Conservation (phyloP, 768 basidiomycete genomes). For the Kwoniella botswanensis region DNA sequence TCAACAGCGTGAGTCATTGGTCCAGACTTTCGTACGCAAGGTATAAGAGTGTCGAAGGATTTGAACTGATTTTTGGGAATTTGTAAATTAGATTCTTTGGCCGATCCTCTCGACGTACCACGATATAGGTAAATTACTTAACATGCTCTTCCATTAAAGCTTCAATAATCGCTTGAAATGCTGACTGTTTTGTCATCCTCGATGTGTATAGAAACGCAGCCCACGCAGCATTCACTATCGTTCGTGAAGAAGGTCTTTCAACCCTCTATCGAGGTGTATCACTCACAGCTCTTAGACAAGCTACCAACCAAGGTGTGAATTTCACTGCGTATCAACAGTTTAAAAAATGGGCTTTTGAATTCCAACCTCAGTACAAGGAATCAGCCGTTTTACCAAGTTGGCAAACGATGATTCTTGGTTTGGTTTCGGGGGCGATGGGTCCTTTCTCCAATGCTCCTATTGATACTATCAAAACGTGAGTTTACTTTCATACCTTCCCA, state of each 20-base stretch:
- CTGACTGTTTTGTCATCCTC: too few species aligned
- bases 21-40: too few species aligned
- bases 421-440: constrained; percentile 96
- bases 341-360: constrained; percentile 76
- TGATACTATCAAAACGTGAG: constrained; percentile 76
- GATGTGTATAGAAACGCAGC: constrained; percentile 70
- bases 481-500: not conserved
- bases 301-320: constrained; percentile 98
- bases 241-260: constrained; percentile 84
- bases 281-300: constrained; percentile 91
- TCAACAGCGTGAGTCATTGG: constrained; percentile 67
- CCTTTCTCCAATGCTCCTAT: constrained; percentile 95
- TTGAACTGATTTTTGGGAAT: too few species aligned
- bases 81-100: constrained; percentile 69
- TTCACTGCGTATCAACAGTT: constrained; percentile 98
- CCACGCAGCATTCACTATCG: constrained; percentile 92
- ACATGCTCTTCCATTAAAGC: too few species aligned
- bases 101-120: constrained; percentile 91
- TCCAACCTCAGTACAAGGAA: constrained; percentile 72
- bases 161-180: too few species aligned
- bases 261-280: constrained; percentile 91
- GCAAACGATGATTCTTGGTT: constrained; percentile 92
- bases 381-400: constrained; percentile 79
- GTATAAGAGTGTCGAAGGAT: too few species aligned
- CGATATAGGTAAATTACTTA: constrained; percentile 68